Conservation (phyloP, 108 stramenopile genomes). For the Cyclostephanos invisitatus region DNA sequence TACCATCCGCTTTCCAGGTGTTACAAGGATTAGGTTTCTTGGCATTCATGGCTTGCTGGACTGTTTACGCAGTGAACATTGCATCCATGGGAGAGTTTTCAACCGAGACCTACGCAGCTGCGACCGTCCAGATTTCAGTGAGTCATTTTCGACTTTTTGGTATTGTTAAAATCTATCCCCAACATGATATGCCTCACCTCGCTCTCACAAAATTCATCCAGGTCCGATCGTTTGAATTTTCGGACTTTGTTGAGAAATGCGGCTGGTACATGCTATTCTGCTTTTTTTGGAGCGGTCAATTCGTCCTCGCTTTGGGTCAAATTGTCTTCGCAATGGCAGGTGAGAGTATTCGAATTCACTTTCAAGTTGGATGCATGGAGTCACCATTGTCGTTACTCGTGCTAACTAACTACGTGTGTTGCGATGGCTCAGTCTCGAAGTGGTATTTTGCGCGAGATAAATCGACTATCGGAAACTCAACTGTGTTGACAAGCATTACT, state of each 20-base stretch:
- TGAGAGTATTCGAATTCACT: background rate
- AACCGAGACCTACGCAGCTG: slow-evolving; percentile 21
- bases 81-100: slow-evolving; percentile 80
- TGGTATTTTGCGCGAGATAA: slow-evolving; percentile 90
- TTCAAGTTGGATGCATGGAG: slow-evolving; percentile 31
- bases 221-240: slow-evolving; percentile 57
- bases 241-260: slow-evolving; percentile 47
- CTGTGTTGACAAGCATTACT: slow-evolving; percentile 59
- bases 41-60: slow-evolving; percentile 65
- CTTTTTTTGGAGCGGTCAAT: slow-evolving; percentile 93
- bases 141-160: background rate
- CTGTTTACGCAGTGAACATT: slow-evolving; percentile 60
- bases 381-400: background rate
- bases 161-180: background rate
- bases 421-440: slow-evolving; percentile 33
- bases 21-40: slow-evolving; percentile 69
- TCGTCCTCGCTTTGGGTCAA: slow-evolving; percentile 91
- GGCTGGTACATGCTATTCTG: slow-evolving; percentile 90
- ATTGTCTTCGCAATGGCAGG: slow-evolving; percentile 86
- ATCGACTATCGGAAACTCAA: slow-evolving; percentile 60
- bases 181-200: background rate
- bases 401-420: background rate
- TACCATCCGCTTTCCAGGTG: background rate
- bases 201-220: background rate
- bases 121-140: slow-evolving; percentile 32